Conservation (phyloP, 2,329 filamentous ascomycete species). For the Fusarium heterosporum region DNA sequence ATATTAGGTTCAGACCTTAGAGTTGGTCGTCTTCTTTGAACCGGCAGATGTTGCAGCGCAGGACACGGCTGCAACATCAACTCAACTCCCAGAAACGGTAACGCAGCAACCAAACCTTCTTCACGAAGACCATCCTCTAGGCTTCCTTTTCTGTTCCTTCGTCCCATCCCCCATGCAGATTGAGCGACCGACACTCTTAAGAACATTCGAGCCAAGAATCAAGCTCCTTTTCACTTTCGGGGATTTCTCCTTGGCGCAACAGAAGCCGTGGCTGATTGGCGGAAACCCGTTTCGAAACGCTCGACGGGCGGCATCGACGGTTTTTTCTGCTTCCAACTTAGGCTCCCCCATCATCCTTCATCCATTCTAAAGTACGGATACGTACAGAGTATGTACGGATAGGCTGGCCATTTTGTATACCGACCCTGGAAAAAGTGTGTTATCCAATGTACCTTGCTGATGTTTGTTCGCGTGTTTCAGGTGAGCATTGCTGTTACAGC, state of each 20-base stretch:
- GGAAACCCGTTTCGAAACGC: conserved; percentile 48
- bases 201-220: conserved; percentile 39
- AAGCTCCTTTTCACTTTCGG: conserved; percentile 18
- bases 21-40: background rate
- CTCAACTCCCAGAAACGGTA: background rate
- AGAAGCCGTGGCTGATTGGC: conserved; percentile 37
- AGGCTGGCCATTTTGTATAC: conserved; percentile 8
- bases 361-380: background rate
- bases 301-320: conserved; percentile 33
- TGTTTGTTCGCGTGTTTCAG: conserved; percentile 33
- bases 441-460: conserved; percentile 17
- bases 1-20: background rate
- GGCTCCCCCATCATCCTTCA: background rate
- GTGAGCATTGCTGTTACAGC: conserved; percentile 38
- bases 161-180: conserved; percentile 15
- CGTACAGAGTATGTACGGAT: too few relatives aligned
- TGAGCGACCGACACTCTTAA: conserved; percentile 21
- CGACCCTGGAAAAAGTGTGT: background rate
- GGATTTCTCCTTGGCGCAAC: conserved; percentile 13
- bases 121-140: conserved; percentile 1
- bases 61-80: background rate
- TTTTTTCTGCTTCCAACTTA: conserved; percentile 4
- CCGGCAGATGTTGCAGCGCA: conserved; percentile 19
- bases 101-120: conserved; percentile 14
- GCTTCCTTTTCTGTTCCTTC: conserved; percentile 10